Conservation (phyloP, 2,329 filamentous ascomycete species). For the Alternaria sp. region DNA sequence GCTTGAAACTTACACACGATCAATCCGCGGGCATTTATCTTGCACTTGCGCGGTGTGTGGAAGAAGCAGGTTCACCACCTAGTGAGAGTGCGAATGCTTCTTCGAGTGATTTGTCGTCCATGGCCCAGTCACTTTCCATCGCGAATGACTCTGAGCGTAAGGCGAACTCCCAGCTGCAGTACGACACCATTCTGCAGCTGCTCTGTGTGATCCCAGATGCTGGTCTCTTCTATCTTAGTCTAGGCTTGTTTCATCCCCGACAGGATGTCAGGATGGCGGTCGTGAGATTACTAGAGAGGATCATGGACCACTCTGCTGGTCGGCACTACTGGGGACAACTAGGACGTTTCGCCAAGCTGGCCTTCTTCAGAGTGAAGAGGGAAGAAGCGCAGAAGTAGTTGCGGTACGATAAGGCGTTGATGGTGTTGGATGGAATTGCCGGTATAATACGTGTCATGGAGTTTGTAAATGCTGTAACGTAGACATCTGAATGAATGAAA, state of each 20-base stretch:
- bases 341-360: conserved; percentile 86
- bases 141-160: conserved; percentile 33
- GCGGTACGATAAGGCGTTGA: background rate
- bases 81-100: conserved; percentile 23
- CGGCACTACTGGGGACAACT: conserved; percentile 90
- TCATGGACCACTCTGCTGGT: conserved; percentile 86
- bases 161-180: conserved; percentile 38
- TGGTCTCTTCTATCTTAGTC: conserved; percentile 86
- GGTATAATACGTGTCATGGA: background rate
- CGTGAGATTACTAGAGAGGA: conserved; percentile 79
- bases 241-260: conserved; percentile 91
- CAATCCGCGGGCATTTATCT: conserved; percentile 87
- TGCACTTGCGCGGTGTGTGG: conserved; percentile 75
- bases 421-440: background rate
- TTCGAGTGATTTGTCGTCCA: conserved; percentile 25
- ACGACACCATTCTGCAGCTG: conserved; percentile 62
- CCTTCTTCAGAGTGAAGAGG: conserved; percentile 78
- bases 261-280: conserved; percentile 78
- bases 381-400: conserved; percentile 52
- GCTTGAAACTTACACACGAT: conserved; percentile 75
- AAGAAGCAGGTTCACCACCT: conserved; percentile 47
- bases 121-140: conserved; percentile 31
- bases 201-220: conserved; percentile 83
- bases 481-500: conserved; percentile 1
- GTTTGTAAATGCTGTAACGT: background rate